Evolutionary conservation across 768 basidiomycete genomes (phyloP).

Genomic region (Mycena maculata): DNA sequence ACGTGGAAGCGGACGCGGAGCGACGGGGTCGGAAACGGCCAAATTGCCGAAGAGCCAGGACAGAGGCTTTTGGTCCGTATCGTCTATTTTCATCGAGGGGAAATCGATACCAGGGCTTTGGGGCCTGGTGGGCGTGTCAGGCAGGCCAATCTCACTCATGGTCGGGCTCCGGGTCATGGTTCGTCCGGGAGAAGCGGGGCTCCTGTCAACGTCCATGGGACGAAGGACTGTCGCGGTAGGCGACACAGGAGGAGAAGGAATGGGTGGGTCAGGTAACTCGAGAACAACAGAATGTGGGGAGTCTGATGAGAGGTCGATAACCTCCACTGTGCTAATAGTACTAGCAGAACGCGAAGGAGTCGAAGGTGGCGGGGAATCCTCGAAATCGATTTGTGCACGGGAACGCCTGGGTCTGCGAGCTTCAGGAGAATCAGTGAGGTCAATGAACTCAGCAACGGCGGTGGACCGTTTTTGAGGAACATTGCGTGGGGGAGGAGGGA

Average conservation of each 20-base stretch:
- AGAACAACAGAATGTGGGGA: background rate
- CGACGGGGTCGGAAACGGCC: background rate
- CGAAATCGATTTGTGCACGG: background rate
- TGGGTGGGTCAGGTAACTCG: background rate
- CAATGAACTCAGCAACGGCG: conserved; percentile 7
- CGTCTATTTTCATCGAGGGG: conserved; percentile 7
- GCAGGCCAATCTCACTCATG: background rate
- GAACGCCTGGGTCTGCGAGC: background rate
- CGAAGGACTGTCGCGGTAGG: background rate
- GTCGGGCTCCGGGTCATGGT: background rate
- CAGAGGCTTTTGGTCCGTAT: conserved; percentile 17
- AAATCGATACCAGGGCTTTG: background rate
- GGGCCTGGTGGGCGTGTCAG: background rate
- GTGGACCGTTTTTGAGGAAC: background rate
- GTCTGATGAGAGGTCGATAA: conserved; percentile 21
- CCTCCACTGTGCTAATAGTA: background rate
- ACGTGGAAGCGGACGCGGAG: no score
- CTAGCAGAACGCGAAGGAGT: background rate
- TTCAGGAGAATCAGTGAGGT: conserved; percentile 17
- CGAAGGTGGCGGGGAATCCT: background rate
- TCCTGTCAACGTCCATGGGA: background rate
- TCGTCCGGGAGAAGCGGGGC: background rate
- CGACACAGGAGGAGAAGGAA: background rate
- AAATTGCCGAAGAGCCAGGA: conserved; percentile 1
- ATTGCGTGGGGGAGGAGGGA: background rate